Conservation (phyloP, 2,329 filamentous ascomycete species). For the Teratosphaeria destructans region DNA sequence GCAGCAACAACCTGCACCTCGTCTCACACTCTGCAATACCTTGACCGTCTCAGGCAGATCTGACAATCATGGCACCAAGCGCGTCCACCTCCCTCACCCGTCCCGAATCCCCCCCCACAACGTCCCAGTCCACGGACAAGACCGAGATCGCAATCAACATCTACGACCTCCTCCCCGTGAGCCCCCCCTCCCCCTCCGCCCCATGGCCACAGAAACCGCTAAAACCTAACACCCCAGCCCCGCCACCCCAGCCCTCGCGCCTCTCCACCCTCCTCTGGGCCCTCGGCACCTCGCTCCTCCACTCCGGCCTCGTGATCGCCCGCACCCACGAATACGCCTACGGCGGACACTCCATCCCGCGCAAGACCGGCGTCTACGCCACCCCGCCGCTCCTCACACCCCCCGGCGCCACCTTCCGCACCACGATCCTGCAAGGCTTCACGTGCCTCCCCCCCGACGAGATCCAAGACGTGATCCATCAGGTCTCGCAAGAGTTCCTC, state of each 20-base stretch:
- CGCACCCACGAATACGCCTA: conserved; percentile 74
- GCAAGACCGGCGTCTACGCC: conserved; percentile 72
- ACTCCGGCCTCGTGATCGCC: conserved; percentile 70
- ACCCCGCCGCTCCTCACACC: conserved; percentile 59
- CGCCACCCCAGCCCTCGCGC: conserved; percentile 50
- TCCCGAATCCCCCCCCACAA: conserved; percentile 5
- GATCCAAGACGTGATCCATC: conserved; percentile 59
- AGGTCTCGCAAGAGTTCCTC: conserved; percentile 60
- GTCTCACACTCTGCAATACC: not conserved
- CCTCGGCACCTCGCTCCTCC: conserved; percentile 64
- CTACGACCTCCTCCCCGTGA: conserved; percentile 28
- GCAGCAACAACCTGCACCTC: no score
- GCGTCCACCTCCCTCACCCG: not conserved
- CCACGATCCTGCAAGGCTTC: conserved; percentile 68
- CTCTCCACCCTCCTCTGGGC: conserved; percentile 70
- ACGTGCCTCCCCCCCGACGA: conserved; percentile 55
- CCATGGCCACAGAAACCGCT: conserved; percentile 2
- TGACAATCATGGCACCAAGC: not conserved
- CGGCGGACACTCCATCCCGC: conserved; percentile 63
- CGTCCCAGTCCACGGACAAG: conserved; percentile 7
- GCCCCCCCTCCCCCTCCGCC: not conserved
- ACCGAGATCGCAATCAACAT: conserved; percentile 28
- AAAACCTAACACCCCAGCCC: conserved; percentile 6
- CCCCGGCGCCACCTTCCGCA: conserved; percentile 66
- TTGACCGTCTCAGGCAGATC: not conserved